Base-by-base conservation (phyloP, 1,139 yeast species). In the Geotrichum aggregatum region DNA sequence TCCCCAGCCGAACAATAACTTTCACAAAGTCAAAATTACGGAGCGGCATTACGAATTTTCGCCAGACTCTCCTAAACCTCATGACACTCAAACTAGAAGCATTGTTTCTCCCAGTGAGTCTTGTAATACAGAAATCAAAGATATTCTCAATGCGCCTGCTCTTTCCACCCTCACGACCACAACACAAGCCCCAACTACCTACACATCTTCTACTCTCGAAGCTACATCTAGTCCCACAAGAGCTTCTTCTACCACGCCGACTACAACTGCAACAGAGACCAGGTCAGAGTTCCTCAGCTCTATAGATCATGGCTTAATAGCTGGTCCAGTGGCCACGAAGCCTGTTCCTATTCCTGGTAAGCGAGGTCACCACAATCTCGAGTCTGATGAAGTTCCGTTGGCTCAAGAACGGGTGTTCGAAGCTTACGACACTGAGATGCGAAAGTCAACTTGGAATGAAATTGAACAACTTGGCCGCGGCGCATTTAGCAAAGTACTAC, bases 401-500 rank as follows among this genome's bases (percentile, higher is more conserved):
- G 18, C 14, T 22, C 44, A 47, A n/a, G 42, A 50, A 43, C 52
- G 47, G 6, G 49, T 63, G 3, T 63, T 59, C 49, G 67, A 65
- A 45, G 69, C 67, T 2, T 65, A 60, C 47, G 66, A 63, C 47
- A 44, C 51, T 7, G 52, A 59, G 16, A 56, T 56, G 60, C 43
- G 55, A 31, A 59, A 61, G 33, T 58, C 66, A 7, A 58, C 69
- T 40, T 70, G 70, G 72, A 62, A 66, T 21, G 66, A 70, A 36
- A 55, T 69, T 22, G 56, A 63, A 24, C 58, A 59, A 7, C 61
- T 72, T 3, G 76, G 76, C 1, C 61, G 67, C 19, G 76, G 76
- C 3, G 71, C 74, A 13, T 72, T 72, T 56, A 63, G 70, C 30
- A 61, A 65, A 30, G 76, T 72, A 13, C 63, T 71, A 6, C 61